Evolutionary conservation across 2,329 filamentous ascomycete genomes (phyloP), one percentile per base, ranked within the genome.

Genomic region (Cladosporium sp.): DNA sequence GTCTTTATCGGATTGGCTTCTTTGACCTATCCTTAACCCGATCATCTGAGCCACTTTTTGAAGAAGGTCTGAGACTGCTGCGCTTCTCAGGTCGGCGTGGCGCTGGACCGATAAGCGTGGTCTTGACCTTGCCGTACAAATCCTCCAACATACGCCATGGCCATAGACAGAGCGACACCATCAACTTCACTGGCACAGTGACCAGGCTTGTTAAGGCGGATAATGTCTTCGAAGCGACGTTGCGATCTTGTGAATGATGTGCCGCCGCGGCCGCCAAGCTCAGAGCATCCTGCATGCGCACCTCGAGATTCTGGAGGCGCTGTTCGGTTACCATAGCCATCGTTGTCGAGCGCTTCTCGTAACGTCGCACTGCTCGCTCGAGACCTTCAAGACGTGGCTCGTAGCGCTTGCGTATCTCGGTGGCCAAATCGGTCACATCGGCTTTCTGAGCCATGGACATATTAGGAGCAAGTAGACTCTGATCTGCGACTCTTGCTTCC

Each of bases 341-440:
- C 7, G 92, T 78, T 0, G 87, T 87, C 4, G 88, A 85, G 66
- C 91, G 89, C 75, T 96, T 97, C 75, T 97, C 93, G 66, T 96
- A 96, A 35, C 91, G 85, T 19, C 93, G 83, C 44, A 97, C 88
- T 3, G 93, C 92, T 48, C 93, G 86, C 65, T 91, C 94, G 32
- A 97, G 77, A 0, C 91, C 90, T 66, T 97, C 92, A 5, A 97
- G 80, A 59, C 97, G 91, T 0, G 90, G 87, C 47, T 89, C 84
- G 4, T 97, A 73, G 32, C 90, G 85, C 58, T 80, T 80, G 3
- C 79, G 73, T 32, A 96, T 70, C 47, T 85, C 83, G 32, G 80
- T 72, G 1, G 67, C 66, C 19, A 71, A 59, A 19, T 70, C 66
- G 13, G 58, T 61, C 19, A 72, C 61, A 22, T 72, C 68, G 13